phyloP scores from a whole-genome alignment of 78 protist genomes.

The Polysphondylium violaceum region DNA sequence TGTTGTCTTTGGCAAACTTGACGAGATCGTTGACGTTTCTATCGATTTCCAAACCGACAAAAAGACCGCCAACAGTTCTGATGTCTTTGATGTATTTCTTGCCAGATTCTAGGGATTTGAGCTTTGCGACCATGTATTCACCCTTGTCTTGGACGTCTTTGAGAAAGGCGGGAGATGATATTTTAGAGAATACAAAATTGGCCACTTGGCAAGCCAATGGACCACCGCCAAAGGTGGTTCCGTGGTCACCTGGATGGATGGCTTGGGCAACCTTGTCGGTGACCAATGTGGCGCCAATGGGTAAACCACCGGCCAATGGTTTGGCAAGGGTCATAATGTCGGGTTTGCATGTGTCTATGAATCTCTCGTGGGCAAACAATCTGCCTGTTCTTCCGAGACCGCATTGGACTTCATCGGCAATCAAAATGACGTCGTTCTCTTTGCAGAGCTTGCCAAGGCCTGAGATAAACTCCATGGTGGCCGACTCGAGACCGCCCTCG shows the following conservation, averaged over 20 bases:
- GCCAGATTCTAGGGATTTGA: too few species aligned
- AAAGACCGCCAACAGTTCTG: slow-evolving; percentile 58
- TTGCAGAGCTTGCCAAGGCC: slow-evolving; percentile 36
- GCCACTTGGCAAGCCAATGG: slow-evolving; percentile 85
- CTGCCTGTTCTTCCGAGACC: slow-evolving; percentile 93
- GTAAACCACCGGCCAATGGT: slow-evolving; percentile 91
- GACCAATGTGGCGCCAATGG: slow-evolving; percentile 91
- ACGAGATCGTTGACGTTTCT: slow-evolving; percentile 21
- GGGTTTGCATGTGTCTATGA: slow-evolving; percentile 14
- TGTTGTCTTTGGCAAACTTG: background rate
- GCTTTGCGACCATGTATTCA: background rate
- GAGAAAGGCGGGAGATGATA: slow-evolving; percentile 46
- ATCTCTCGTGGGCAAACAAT: slow-evolving; percentile 87
- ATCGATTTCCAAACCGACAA: slow-evolving; percentile 42
- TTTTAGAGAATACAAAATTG: slow-evolving; percentile 44
- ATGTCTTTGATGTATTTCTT: slow-evolving; percentile 14
- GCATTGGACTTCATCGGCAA: slow-evolving; percentile 86
- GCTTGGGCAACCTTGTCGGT: slow-evolving; percentile 50
- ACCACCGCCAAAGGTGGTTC: slow-evolving; percentile 91
- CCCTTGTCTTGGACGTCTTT: slow-evolving; percentile 53
- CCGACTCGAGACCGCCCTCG: slow-evolving; percentile 85
- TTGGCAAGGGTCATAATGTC: slow-evolving; percentile 92
- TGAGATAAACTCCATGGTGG: slow-evolving; percentile 66
- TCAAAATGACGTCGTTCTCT: slow-evolving; percentile 66
- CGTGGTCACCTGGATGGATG: slow-evolving; percentile 88